These are phyloP conservation scores for Reutealis trisperma DNA, from an alignment of 345 rosid species.

Conservation along the genomic window DNA sequence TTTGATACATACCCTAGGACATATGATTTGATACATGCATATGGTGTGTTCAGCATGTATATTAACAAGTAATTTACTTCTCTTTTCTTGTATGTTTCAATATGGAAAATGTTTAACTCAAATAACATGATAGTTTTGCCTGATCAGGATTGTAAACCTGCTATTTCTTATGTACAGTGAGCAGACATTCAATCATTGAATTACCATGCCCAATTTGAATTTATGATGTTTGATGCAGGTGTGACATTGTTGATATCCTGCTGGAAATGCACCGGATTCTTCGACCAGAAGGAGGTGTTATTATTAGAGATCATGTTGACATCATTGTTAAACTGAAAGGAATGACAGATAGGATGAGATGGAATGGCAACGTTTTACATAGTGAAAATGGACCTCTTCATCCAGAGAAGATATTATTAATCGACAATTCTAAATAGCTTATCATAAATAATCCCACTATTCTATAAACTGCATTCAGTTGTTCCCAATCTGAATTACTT, in stretches of 20 bases:
- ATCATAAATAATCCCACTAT: not conserved
- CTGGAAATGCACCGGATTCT: constrained; percentile 63
- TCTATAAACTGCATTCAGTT: not conserved
- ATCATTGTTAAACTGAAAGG: constrained; percentile 46
- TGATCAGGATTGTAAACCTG: too few relatives aligned
- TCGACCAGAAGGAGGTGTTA: constrained; percentile 56
- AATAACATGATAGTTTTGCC: too few relatives aligned
- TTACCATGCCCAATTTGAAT: not conserved
- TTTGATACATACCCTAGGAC: constrained; percentile 69
- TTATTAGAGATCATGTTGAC: constrained; percentile 57
- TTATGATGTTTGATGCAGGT: constrained; percentile 39
- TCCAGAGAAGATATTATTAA: constrained; percentile 44
- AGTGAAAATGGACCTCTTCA: constrained; percentile 45
- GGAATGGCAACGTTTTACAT: constrained; percentile 45
- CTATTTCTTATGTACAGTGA: too few relatives aligned
- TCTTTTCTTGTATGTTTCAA: not conserved
- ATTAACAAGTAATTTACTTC: constrained; percentile 12
- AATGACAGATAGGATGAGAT: constrained; percentile 45
- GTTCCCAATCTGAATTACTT: not conserved
- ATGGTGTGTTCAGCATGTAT: constrained; percentile 31
- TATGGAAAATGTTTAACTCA: too few relatives aligned
- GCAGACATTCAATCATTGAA: too few relatives aligned
- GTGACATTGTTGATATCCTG: constrained; percentile 54
- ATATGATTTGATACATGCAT: constrained; percentile 59
- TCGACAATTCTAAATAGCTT: constrained; percentile 31